phyloP scores from a whole-genome alignment of 257 asterid genomes.

The Lavandula angustifolia region DNA sequence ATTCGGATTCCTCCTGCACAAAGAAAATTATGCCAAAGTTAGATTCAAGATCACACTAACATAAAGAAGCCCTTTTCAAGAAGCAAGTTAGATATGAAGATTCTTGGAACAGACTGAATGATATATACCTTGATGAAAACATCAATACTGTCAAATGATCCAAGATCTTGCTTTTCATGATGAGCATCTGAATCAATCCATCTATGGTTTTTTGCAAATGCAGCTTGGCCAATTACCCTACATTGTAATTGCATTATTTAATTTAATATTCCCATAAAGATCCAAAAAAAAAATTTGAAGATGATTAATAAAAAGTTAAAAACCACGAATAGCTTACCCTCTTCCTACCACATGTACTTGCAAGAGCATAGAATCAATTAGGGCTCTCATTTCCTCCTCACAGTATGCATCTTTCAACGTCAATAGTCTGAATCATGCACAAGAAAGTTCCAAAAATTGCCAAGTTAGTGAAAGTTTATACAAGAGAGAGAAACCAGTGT shows the following conservation, averaged over 20 bases:
- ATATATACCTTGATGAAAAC: conserved; percentile 46
- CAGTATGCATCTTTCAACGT: conserved; percentile 64
- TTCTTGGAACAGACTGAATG: not conserved
- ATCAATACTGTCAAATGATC: conserved; percentile 44
- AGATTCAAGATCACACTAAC: conserved; percentile 17
- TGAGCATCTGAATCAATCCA: conserved; percentile 62
- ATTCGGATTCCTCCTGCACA: conserved; percentile 63
- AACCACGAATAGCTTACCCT: conserved; percentile 63
- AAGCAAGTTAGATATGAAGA: no score
- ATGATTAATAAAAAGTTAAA: not conserved
- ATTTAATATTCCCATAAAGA: not conserved
- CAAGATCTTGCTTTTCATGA: conserved; percentile 23
- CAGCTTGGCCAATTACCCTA: conserved; percentile 79
- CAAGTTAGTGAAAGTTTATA: conserved; percentile 17
- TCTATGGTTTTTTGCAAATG: conserved; percentile 52
- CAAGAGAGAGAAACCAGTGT: not conserved
- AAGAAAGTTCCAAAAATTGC: conserved; percentile 11
- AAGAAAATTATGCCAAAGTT: conserved; percentile 6
- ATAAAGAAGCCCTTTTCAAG: no score
- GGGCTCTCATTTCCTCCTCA: conserved; percentile 62
- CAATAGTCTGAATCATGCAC: conserved; percentile 54
- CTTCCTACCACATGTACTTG: conserved; percentile 83
- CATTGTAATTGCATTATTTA: conserved; percentile 6
- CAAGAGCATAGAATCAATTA: conserved; percentile 60
- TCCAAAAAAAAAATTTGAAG: not conserved